Conservation (phyloP, 75 land plant species). For the Cupressus sempervirens region DNA sequence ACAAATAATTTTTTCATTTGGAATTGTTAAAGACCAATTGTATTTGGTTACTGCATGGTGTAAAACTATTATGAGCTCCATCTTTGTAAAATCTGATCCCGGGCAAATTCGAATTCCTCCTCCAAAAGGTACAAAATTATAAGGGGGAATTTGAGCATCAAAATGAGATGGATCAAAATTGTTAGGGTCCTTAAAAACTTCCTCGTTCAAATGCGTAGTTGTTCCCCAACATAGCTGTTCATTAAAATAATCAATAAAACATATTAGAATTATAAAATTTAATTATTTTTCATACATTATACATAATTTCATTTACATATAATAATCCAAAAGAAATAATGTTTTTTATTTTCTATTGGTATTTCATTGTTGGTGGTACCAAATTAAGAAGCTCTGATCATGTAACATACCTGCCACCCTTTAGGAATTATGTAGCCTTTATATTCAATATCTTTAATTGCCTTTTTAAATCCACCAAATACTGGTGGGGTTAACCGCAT, state of each 20-base stretch:
- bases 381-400: neutral
- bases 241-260: neutral
- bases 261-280: neutral
- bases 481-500: slow-evolving; percentile 39
- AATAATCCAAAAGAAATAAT: no score
- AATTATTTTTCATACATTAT: neutral
- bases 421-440: slow-evolving; percentile 55
- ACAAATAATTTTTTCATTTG: neutral
- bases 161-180: slow-evolving; percentile 51
- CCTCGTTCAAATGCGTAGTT: slow-evolving; percentile 14
- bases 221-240: neutral
- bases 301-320: neutral
- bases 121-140: slow-evolving; percentile 55
- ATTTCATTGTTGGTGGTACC: no score
- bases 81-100: slow-evolving; percentile 55
- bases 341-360: no score
- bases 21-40: neutral
- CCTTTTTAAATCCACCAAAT: slow-evolving; percentile 36
- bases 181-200: slow-evolving; percentile 42
- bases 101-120: slow-evolving; percentile 70
- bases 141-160: slow-evolving; percentile 39
- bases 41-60: slow-evolving; percentile 23
- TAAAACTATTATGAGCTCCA: slow-evolving; percentile 39
- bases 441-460: slow-evolving; percentile 37
- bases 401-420: slow-evolving; percentile 45